Evolutionary conservation across 116 monocot species (phyloP), one percentile per base, ranked within the genome.

Genomic region (Posidonia oceanica): DNA sequence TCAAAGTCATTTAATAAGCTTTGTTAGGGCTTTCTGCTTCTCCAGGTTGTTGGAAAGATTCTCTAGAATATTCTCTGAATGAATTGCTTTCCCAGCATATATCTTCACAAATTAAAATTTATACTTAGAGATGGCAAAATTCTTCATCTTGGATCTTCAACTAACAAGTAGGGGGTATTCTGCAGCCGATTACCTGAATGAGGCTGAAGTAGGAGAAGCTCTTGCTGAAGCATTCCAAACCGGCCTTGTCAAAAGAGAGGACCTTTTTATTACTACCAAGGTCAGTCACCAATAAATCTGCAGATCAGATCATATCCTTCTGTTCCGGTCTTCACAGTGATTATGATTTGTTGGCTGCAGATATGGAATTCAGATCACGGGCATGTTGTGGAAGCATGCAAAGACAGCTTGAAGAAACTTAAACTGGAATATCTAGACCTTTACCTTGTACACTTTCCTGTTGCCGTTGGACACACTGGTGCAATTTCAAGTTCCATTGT

Each of bases 351-450:
- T 14, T 53, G 15, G 2, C 29, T 61, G 63, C 59, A 95, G 95
- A 74, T 95, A 13, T 91, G 95, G 91, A 95, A 88, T 77, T 95
- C 95, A 16, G 95, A 95, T 77, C 91, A 95, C 71, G 86, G 95
- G 5, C 95, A 95, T 81, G 95, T 95, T 23, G 58, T 85, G 21
- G 95, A 84, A 69, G 95, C 95, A 13, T 95, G 95, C 70, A 84
- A 95, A 77, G 86, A 88, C 66, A 95, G 95, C 77, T 72, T 95
- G 81, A 95, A 86, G 81, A 91, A 91, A 52, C 85, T 95, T 22
- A 75, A 79, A 66, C 84, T 95, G 7, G 95, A 95, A 15, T 95
- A 95, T 73, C 85, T 95, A 23, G 95, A 95, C 79, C 88, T 95
- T 63, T 95, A 91, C 75, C 91, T 95, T 70, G 77, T 91, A 12